Percentiles rank a stretch among this genome's conserved stretches.
Conservation (phyloP, 306 rosid genomes). For the Notholithocarpus densiflorus region DNA sequence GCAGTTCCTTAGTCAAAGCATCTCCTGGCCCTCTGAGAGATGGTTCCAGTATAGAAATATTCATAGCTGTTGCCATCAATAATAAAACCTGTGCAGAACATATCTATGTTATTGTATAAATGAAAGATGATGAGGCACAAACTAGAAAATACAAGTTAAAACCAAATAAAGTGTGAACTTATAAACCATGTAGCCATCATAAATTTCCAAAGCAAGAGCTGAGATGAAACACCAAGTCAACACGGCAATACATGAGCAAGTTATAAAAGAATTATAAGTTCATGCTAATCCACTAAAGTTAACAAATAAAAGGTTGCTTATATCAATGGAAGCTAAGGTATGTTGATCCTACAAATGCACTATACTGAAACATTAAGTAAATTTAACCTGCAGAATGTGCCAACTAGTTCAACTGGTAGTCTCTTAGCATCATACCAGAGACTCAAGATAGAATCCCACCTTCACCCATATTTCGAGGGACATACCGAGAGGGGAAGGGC, state of each 20-base stretch:
- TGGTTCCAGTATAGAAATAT: conserved; percentile 39
- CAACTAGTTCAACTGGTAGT: neutral
- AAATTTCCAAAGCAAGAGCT: neutral
- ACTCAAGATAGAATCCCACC: neutral
- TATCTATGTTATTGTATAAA: conserved; percentile 8
- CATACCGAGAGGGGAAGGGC: too few relatives aligned
- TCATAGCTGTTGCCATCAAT: conserved; percentile 82
- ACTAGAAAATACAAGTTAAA: neutral
- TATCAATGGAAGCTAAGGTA: neutral
- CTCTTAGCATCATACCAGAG: neutral
- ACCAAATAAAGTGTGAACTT: neutral
- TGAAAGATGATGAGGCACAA: neutral
- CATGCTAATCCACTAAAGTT: neutral
- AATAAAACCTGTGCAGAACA: conserved; percentile 68
- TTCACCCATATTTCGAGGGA: neutral
- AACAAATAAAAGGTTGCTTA: neutral
- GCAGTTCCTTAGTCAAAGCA: conserved; percentile 52
- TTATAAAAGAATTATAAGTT: neutral
- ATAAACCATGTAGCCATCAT: conserved; percentile 1
- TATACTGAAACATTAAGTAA: neutral
- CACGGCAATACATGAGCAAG: neutral
- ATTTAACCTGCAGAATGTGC: neutral
- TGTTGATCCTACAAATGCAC: neutral
- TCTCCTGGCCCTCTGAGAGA: conserved; percentile 35
- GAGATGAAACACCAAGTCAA: neutral